Percentiles rank a stretch among this genome's conserved stretches.
phyloP scores from a whole-genome alignment of 2,329 filamentous ascomycete genomes.

The Elsinoe fawcettii region DNA sequence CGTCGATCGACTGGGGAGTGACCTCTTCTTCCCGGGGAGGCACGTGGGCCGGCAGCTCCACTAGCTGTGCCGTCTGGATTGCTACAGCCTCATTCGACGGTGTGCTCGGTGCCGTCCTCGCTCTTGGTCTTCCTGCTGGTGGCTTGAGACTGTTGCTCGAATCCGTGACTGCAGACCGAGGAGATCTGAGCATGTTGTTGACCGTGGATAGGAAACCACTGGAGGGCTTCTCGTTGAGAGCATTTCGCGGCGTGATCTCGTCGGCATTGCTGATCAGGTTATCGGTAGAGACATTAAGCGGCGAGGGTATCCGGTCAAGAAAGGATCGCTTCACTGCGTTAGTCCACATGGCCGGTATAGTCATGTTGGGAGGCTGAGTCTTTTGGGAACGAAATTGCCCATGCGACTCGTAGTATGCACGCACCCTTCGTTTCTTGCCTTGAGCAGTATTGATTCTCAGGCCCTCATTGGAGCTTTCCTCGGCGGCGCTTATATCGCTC shows the following conservation, averaged over 20 bases:
- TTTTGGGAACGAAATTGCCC: background rate
- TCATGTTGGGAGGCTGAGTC: background rate
- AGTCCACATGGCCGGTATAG: conserved; percentile 9
- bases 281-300: conserved; percentile 10
- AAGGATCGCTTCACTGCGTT: conserved; percentile 11
- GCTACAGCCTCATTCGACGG: conserved; percentile 3
- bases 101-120: conserved; percentile 9
- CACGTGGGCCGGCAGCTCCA: conserved; percentile 7
- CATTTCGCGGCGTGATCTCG: background rate
- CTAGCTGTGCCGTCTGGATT: background rate
- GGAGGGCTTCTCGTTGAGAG: background rate
- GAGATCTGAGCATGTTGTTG: conserved; percentile 6
- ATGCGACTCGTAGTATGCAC: conserved; percentile 8
- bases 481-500: conserved; percentile 3
- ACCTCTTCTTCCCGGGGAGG: background rate
- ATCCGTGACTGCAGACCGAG: conserved; percentile 7
- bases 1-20: conserved; percentile 2
- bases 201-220: conserved; percentile 9
- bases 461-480: background rate
- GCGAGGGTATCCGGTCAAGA: conserved; percentile 8
- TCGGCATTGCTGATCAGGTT: background rate
- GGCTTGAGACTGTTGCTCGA: conserved; percentile 3
- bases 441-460: background rate
- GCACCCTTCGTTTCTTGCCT: conserved; percentile 11
- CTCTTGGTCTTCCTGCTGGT: conserved; percentile 9